Evolutionary conservation across 768 basidiomycete species (phyloP), one percentile per base, ranked within the genome.

Genomic region (Pholiota microspora): DNA sequence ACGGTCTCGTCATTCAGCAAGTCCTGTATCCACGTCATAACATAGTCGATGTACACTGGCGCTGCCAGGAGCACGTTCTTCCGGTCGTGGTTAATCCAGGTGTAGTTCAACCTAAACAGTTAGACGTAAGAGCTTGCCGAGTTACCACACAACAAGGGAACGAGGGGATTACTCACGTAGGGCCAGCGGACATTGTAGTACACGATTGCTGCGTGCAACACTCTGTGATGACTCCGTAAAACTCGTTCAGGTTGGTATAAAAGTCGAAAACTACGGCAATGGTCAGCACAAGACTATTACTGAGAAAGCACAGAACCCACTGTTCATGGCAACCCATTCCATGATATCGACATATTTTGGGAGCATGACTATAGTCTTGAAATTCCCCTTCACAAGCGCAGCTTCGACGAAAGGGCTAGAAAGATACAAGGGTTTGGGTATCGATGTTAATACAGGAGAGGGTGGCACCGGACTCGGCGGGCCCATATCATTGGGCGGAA

Each of bases 261-360:
- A 98, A 97, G 69, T 99, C 97, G 66, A 93, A 98, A 49, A 99
- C 96, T 99, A n/a, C n/a, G 21, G 23, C 4, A 3, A 9, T 8
- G 9, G 12, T 52, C 1, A 47, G 21, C 10, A 10, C 23, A 21
- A 21, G 53, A n/a, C 48, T 45, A 52, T 45, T 7, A 32, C 34
- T 32, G 29, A 38, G n/a, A 36, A 18, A 16, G 31, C 8, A 53
- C 16, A 38, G 23, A 31, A 79, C 89, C 64, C 62, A 98, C 94
- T 81, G 61, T 81, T 81, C 48, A 81, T 77, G 27, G 81, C 80
- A 32, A 98, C 94, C 94, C 94, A 98, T 71, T 98, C 94, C 84
- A 94, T 96, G 51, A 94, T 89, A 71, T 97, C 93, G n/a, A 94
- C 92, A 66, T 96, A 98, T 67, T 96, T 97, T 15, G 97, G 97